phyloP scores from a whole-genome alignment of 2,329 filamentous ascomycete genomes.

The Coniochaeta pulveracea region DNA sequence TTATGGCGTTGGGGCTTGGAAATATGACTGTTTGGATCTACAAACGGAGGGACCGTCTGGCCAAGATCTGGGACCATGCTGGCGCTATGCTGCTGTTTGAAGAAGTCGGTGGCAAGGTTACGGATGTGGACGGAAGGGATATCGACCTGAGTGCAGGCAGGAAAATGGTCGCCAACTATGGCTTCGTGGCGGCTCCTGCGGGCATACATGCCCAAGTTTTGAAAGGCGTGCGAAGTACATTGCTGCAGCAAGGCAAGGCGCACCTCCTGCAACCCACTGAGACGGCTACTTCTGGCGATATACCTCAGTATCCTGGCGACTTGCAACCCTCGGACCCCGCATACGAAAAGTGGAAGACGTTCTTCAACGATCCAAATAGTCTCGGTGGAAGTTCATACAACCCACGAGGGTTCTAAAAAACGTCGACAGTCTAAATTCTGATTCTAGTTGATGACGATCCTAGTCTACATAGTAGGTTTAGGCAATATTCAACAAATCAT shows the following conservation, averaged over 20 bases:
- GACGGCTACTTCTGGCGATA: too few relatives aligned
- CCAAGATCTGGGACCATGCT: conserved; percentile 49
- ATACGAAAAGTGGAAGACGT: too few relatives aligned
- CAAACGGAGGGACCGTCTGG: conserved; percentile 31
- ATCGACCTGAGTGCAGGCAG: conserved; percentile 39
- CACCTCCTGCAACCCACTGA: too few relatives aligned
- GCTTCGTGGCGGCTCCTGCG: conserved; percentile 41
- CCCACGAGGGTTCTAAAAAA: too few relatives aligned
- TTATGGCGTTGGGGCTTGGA: conserved; percentile 37
- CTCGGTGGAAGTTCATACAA: too few relatives aligned
- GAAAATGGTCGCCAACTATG: conserved; percentile 37
- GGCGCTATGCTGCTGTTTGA: conserved; percentile 48
- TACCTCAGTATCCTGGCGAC: too few relatives aligned
- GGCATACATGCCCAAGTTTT: conserved; percentile 32
- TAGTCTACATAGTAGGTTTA: too few relatives aligned
- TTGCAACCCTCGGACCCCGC: too few relatives aligned
- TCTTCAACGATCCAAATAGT: too few relatives aligned
- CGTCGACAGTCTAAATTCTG: too few relatives aligned
- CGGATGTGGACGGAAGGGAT: conserved; percentile 37
- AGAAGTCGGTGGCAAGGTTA: conserved; percentile 43
- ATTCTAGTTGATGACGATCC: too few relatives aligned
- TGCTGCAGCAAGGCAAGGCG: conserved; percentile 20
- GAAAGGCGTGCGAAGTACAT: conserved; percentile 19
- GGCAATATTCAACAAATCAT: conserved; percentile 33
- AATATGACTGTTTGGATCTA: conserved; percentile 48